Base-by-base conservation (phyloP, 768 basidiomycete species). In the Serendipita indica region DNA sequence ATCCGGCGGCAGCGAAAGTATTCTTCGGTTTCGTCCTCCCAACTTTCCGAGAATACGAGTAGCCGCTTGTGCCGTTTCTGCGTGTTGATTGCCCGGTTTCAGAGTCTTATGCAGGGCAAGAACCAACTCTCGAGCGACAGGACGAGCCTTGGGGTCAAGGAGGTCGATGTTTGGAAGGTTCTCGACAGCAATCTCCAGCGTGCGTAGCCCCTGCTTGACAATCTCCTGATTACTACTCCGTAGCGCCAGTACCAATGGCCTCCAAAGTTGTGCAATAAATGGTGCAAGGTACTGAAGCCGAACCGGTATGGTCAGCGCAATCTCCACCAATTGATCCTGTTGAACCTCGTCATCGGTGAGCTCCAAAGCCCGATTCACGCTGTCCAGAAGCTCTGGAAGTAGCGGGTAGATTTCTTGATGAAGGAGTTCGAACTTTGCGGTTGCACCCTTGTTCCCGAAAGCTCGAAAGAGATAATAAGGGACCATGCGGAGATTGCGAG, bases 121-220 rank as follows among this genome's bases (percentile, higher is more conserved):
- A 89, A 92, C 98, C 59, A 99, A 74, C 62, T 98, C 91, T 46
- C 91, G 78, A 39, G 96, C 76, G 41, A 98, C 92, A 0, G 88
- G 89, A 62, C 83, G 89, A 63, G 98, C 80, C 1, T 91, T 93
- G 2, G 96, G 96, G 65, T 98, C 94, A 28, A 99, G 78, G 74
- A 98, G 98, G 70, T 98, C 96, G 1, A 91, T 90, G 0, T 91
- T 96, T n/a, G 49, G 32, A 27, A 99, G 78, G 67, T 98, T 99
- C 73, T 99, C 96, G 66, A 98, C 94, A 72, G 94, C 98, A n/a
- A 99, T 77, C 69, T 99, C 96, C 60, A 99, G 79, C 0, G 96
- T 99, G 3, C 96, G 81, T 25, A 99, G 74, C 43, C 96, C 96
- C 73, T 99, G 96, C 22, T 90, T 84, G 58, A 97, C 86, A 45